A percentile compares a stretch with the other conserved stretches of the same genome.
Evolutionary conservation across 495 filamentous ascomycete genomes (phyloP).

Genomic region (Aspergillus nanangensis): DNA sequence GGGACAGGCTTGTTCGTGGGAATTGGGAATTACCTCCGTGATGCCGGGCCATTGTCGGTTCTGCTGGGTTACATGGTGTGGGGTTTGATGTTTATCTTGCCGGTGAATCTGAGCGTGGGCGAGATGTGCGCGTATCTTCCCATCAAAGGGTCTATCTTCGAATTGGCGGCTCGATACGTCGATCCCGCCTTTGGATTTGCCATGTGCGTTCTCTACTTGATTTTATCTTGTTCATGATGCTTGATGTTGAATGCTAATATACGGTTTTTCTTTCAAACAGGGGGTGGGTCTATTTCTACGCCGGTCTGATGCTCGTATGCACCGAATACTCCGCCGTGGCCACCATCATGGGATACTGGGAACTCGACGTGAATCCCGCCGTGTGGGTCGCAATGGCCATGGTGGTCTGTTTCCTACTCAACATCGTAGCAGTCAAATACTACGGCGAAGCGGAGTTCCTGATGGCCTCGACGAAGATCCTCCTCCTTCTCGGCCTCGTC

Average conservation of each 20-base stretch:
- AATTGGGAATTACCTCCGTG: constrained; percentile 62
- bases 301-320: constrained; percentile 45
- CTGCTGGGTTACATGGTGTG: constrained; percentile 58
- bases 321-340: constrained; percentile 66
- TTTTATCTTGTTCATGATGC: no score
- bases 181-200: constrained; percentile 70
- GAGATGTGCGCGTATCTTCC: constrained; percentile 75
- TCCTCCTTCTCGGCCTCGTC: constrained; percentile 66
- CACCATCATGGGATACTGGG: constrained; percentile 70
- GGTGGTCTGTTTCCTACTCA: constrained; percentile 57
- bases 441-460: constrained; percentile 75
- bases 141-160: constrained; percentile 66
- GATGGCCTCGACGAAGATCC: constrained; percentile 69
- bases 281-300: constrained; percentile 38
- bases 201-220: constrained; percentile 24
- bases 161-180: constrained; percentile 66
- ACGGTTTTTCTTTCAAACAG: constrained; percentile 7
- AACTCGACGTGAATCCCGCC: constrained; percentile 39
- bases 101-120: constrained; percentile 32
- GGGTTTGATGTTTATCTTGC: constrained; percentile 28
- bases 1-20: constrained; percentile 75
- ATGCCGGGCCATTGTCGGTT: constrained; percentile 60
- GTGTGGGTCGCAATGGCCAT: constrained; percentile 73
- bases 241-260: no score
- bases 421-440: constrained; percentile 62